Percentiles rank a stretch among this genome's conserved stretches.
Conservation (phyloP, 1,284 basidiomycete genomes). For the Cutaneotrichosporon dermatis region DNA sequence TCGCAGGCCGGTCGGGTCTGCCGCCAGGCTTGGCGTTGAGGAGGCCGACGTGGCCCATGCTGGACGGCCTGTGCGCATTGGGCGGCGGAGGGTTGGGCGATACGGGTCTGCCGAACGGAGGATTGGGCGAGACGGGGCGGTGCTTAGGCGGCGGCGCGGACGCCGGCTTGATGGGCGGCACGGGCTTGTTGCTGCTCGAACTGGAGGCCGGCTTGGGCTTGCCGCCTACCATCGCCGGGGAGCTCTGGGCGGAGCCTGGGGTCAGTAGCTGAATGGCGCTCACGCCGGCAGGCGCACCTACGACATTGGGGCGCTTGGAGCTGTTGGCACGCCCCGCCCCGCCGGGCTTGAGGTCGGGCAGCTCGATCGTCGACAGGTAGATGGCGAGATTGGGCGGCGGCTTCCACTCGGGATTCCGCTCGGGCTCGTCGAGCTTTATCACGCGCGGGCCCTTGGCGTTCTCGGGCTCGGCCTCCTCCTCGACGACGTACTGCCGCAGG, state of each 20-base stretch:
- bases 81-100: neutral
- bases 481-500: constrained; percentile 45
- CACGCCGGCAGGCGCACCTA: neutral
- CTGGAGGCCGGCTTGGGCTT: no score
- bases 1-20: no score
- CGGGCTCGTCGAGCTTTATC: constrained; percentile 42
- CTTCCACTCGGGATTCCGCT: constrained; percentile 20
- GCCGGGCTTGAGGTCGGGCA: constrained; percentile 39
- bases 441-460: constrained; percentile 26
- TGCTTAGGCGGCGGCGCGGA: neutral
- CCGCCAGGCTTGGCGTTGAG: no score
- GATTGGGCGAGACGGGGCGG: neutral
- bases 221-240: neutral
- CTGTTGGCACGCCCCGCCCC: neutral
- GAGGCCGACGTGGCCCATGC: neutral
- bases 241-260: no score
- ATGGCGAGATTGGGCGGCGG: constrained; percentile 42
- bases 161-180: neutral
- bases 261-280: no score
- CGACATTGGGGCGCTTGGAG: neutral
- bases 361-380: constrained; percentile 45
- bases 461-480: constrained; percentile 26
- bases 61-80: neutral
- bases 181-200: no score
- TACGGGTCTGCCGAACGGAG: neutral